phyloP scores from a whole-genome alignment of 2,329 filamentous ascomycete species.

The Albophoma yamanashiensis region DNA sequence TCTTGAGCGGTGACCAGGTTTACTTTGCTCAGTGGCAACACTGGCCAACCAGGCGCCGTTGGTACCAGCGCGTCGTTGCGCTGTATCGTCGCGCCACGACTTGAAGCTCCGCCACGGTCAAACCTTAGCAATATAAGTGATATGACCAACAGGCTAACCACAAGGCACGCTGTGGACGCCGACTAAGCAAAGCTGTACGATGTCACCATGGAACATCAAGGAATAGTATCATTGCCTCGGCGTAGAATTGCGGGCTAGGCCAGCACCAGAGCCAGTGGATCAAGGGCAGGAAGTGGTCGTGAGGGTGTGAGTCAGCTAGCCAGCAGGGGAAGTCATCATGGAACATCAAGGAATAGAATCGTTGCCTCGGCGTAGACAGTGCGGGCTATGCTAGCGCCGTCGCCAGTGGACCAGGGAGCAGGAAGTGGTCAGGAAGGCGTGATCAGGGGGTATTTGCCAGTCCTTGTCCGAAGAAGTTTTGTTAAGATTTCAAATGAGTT shows the following conservation, averaged over 20 bases:
- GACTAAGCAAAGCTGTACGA: background rate
- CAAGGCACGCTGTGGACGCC: background rate
- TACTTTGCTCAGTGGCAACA: background rate
- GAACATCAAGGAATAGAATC: background rate
- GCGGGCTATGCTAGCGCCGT: no score
- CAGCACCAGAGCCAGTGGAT: no score
- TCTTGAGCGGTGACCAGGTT: background rate
- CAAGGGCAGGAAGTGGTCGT: background rate
- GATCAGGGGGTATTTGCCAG: no score
- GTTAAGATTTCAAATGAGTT: no score
- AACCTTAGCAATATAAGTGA: background rate
- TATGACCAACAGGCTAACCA: background rate
- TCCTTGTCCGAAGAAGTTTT: no score
- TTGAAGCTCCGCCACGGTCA: background rate
- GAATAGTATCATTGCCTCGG: no score
- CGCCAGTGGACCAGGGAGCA: background rate
- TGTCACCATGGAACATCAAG: background rate
- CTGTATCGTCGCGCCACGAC: no score
- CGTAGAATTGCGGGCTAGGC: no score
- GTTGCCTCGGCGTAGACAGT: no score
- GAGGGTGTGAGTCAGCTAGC: no score
- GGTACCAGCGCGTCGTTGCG: no score
- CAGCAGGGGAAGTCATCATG: no score
- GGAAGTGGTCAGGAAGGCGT: background rate
- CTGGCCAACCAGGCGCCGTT: background rate